Base-by-base conservation (phyloP, 345 rosid genomes). In the Brassica juncea region DNA sequence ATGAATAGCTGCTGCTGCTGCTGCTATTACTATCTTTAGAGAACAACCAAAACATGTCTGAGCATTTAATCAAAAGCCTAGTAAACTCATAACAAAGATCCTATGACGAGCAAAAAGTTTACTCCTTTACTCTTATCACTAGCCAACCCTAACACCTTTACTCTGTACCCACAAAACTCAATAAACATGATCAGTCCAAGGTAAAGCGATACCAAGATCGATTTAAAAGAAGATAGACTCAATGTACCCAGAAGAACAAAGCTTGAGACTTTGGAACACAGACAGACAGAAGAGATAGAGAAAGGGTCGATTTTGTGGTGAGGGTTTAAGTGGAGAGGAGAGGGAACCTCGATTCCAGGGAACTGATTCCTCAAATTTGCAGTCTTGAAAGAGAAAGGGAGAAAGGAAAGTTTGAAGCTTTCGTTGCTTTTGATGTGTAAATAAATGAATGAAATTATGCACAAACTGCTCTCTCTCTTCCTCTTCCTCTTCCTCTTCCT, bases 401-500 rank as follows among this genome's bases (percentile, higher is more conserved):
- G 78, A 80, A 68, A 63, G 82, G 78, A 74, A 80, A 80, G 79
- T 74, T 74, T 49, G 65, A 80, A 74, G 79, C 83, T 74, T 80
- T 72, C 65, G 74, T 74, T 62, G 69, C 78, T 79, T 74, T 80
- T 80, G 75, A 74, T 80, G 66, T 68, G 74, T 74, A 63, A 34
- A 57, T 0, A 47, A 11, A 14, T 35, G 7, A 12, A 27, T 27
- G 30, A 27, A 27, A 37, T 39, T 30, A 64, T 31, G 49, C 39
- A 76, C 44, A 70, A 58, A 77, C 75, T 32, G 80, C 75, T 61
- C 70, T 35, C 14, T 19, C 19, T 58, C 16, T n/a, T n/a, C n/a
- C n/a, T n/a, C n/a, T n/a, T n/a, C n/a, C n/a, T 44, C 10, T 65
- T 60, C 34, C 19, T 64, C 23, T 15, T 52, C 5, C 71, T 76